Conservation (phyloP, 2,329 filamentous ascomycete species). For the Pleoardoris graminearum region DNA sequence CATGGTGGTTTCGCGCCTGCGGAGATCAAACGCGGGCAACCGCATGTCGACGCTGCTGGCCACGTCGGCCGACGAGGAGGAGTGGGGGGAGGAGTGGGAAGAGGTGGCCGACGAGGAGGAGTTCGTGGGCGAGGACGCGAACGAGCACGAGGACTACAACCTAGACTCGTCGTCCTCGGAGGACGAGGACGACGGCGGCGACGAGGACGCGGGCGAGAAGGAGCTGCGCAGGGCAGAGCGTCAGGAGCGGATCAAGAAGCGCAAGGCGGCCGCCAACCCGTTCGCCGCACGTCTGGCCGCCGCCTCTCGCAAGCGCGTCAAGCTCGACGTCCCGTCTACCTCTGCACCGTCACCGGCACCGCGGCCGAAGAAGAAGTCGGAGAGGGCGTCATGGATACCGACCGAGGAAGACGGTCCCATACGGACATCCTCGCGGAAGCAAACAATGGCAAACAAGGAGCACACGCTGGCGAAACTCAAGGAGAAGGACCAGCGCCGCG, state of each 20-base stretch:
- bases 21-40: conserved; percentile 47
- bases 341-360: conserved; percentile 51
- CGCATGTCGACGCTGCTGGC: conserved; percentile 47
- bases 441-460: conserved; percentile 64
- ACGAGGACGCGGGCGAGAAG: conserved; percentile 84
- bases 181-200: conserved; percentile 74
- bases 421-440: conserved; percentile 63
- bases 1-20: conserved; percentile 45
- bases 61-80: conserved; percentile 41
- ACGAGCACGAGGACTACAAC: conserved; percentile 70
- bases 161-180: conserved; percentile 81
- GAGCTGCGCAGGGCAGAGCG: conserved; percentile 79
- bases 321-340: conserved; percentile 42
- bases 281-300: conserved; percentile 42
- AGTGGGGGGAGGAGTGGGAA: conserved; percentile 61
- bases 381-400: conserved; percentile 71
- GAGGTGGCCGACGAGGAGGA: conserved; percentile 65
- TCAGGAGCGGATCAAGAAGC: conserved; percentile 68
- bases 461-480: conserved; percentile 69
- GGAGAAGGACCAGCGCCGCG: conserved; percentile 69
- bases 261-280: conserved; percentile 67
- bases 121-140: conserved; percentile 55
- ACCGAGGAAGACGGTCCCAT: conserved; percentile 64
- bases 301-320: conserved; percentile 46
- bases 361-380: conserved; percentile 67